A percentile compares a stretch with the other conserved stretches of the same genome.
Conservation (phyloP, 1,139 yeast species). For the Hemisphaericaspora lyxosophila region DNA sequence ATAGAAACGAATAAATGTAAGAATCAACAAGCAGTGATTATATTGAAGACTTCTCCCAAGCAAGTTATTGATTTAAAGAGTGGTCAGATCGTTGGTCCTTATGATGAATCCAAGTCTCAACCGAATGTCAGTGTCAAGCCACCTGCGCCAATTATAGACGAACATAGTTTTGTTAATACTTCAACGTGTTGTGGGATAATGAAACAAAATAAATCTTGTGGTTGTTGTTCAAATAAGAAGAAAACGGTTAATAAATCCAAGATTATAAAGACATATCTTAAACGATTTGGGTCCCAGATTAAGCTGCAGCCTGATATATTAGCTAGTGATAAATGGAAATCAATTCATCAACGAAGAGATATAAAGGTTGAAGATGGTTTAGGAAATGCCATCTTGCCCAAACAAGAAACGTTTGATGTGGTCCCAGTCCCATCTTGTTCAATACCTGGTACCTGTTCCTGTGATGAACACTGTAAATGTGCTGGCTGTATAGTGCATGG, state of each 20-base stretch:
- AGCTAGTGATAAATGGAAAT: neutral
- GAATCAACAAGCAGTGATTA: conserved; percentile 33
- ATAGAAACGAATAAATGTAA: conserved; percentile 13
- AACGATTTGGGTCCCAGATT: conserved; percentile 17
- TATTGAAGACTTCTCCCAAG: conserved; percentile 48
- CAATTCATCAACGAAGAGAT: neutral
- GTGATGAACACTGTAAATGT: conserved; percentile 49
- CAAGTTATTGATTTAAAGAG: conserved; percentile 51
- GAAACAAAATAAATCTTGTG: conserved; percentile 17
- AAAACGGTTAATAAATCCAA: conserved; percentile 32
- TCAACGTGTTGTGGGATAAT: conserved; percentile 33
- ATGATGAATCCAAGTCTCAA: conserved; percentile 22
- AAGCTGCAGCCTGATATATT: conserved; percentile 4
- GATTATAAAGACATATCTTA: conserved; percentile 38
- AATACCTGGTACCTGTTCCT: conserved; percentile 51
- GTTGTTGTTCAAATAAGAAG: conserved; percentile 26
- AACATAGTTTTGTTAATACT: conserved; percentile 38
- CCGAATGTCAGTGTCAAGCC: conserved; percentile 15
- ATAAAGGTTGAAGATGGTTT: neutral
- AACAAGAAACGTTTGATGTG: conserved; percentile 19
- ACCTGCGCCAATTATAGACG: conserved; percentile 30
- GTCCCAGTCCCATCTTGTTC: conserved; percentile 41
- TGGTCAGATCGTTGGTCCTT: conserved; percentile 46
- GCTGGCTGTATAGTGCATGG: conserved; percentile 49
- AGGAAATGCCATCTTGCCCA: conserved; percentile 1